These are phyloP conservation scores for Salvia hispanica DNA, from an alignment of 257 asterid genomes.

Conservation along the genomic window DNA sequence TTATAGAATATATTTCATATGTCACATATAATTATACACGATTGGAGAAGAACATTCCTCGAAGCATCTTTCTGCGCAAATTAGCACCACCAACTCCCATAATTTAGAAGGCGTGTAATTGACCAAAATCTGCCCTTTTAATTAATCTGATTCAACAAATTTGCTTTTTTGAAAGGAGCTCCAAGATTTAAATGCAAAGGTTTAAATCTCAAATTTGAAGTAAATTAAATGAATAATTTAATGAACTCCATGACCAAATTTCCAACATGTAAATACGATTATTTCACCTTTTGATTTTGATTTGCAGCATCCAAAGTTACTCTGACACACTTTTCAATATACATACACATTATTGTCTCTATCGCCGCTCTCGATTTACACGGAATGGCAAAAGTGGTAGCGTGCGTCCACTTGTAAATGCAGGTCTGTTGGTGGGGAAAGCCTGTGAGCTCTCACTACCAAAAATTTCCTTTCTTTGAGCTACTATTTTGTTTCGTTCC, in stretches of 20 bases:
- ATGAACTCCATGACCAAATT: background rate
- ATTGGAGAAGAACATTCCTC: background rate
- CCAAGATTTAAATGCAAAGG: background rate
- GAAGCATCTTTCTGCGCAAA: background rate
- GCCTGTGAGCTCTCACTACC: conserved; percentile 35
- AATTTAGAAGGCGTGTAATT: no score
- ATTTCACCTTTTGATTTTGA: background rate
- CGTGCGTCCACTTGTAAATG: conserved; percentile 30
- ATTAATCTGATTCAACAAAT: background rate
- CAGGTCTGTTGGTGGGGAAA: conserved; percentile 27
- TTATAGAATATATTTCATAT: no score
- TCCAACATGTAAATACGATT: conserved; percentile 13
- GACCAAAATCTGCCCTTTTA: background rate
- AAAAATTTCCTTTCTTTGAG: conserved; percentile 11
- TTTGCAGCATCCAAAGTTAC: conserved; percentile 38
- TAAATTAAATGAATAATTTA: background rate
- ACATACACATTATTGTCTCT: conserved; percentile 33
- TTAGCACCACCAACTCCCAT: conserved; percentile 5
- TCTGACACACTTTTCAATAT: conserved; percentile 22
- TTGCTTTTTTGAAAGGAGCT: no score
- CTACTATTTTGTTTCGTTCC: background rate
- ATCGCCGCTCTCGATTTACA: conserved; percentile 28
- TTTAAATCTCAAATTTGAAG: background rate
- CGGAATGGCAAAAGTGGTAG: conserved; percentile 23
- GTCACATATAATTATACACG: background rate